Percentiles rank a stretch among this genome's conserved stretches.
Evolutionary conservation across 345 rosid species (phyloP).

Genomic region (Bruguiera parviflora): DNA sequence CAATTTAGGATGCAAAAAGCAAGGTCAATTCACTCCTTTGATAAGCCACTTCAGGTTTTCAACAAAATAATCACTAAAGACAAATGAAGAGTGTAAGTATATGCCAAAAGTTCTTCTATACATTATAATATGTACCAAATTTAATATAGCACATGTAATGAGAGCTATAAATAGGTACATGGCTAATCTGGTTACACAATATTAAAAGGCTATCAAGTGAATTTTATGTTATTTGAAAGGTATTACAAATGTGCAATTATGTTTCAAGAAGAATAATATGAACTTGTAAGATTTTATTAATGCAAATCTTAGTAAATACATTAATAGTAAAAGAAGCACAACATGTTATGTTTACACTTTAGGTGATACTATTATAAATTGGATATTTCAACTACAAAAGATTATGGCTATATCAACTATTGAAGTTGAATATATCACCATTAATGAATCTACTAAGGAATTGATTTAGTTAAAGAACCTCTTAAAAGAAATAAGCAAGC

Average conservation of each 20-base stretch:
- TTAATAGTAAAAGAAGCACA: neutral
- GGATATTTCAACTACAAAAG: neutral
- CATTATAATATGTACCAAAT: no score
- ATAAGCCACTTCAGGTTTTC: neutral
- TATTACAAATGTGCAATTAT: neutral
- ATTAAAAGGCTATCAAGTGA: neutral
- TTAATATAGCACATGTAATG: no score
- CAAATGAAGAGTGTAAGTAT: neutral
- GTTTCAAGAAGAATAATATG: neutral
- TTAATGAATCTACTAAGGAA: neutral
- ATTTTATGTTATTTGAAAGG: neutral
- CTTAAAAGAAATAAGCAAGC: neutral
- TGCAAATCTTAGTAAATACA: neutral
- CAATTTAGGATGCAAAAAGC: neutral
- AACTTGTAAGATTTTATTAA: neutral
- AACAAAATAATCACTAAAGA: neutral
- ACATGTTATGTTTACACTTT: neutral
- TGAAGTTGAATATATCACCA: neutral
- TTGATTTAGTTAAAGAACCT: neutral
- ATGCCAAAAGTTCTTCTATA: neutral
- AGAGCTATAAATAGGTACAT: no score
- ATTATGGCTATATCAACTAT: neutral
- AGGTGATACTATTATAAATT: neutral
- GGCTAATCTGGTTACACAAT: no score
- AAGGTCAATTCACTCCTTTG: neutral